Evolutionary conservation across 805 yeast genomes (phyloP).

Genomic region (Wickerhamomyces bovis): DNA sequence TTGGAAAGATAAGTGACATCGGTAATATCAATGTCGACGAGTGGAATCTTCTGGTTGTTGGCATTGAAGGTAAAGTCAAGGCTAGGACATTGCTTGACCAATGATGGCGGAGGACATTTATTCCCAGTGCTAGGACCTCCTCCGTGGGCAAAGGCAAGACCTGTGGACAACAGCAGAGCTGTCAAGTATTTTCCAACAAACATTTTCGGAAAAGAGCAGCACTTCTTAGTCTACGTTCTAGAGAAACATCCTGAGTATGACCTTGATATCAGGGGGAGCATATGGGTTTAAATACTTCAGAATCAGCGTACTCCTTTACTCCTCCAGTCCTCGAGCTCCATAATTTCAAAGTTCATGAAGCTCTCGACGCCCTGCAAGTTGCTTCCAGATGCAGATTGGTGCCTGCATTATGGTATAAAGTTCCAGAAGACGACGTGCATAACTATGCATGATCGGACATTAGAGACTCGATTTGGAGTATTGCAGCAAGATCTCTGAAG

Average conservation of each 20-base stretch:
- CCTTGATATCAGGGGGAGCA: not conserved
- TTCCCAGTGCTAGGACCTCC: not conserved
- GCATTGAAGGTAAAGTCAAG: conserved; percentile 1
- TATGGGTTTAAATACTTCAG: too few species aligned
- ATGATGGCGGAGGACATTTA: not conserved
- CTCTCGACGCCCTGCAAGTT: too few species aligned
- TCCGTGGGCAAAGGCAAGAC: not conserved
- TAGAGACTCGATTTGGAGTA: too few species aligned
- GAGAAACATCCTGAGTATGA: not conserved
- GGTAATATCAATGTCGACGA: conserved; percentile 1
- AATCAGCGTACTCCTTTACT: too few species aligned
- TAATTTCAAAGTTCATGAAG: too few species aligned
- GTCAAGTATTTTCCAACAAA: not conserved
- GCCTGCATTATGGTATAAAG: too few species aligned
- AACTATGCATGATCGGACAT: too few species aligned
- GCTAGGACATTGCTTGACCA: not conserved
- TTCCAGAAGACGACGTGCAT: too few species aligned
- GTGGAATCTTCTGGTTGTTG: not conserved
- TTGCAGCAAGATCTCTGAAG: too few species aligned
- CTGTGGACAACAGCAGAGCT: not conserved
- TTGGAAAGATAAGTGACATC: conserved; percentile 1
- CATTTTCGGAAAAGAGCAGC: not conserved
- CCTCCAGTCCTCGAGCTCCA: too few species aligned
- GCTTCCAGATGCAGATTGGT: too few species aligned
- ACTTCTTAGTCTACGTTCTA: not conserved